Evolutionary conservation across 306 rosid genomes (phyloP), one percentile per base, ranked within the genome.

Genomic region (Amphicarpaea edgeworthii): DNA sequence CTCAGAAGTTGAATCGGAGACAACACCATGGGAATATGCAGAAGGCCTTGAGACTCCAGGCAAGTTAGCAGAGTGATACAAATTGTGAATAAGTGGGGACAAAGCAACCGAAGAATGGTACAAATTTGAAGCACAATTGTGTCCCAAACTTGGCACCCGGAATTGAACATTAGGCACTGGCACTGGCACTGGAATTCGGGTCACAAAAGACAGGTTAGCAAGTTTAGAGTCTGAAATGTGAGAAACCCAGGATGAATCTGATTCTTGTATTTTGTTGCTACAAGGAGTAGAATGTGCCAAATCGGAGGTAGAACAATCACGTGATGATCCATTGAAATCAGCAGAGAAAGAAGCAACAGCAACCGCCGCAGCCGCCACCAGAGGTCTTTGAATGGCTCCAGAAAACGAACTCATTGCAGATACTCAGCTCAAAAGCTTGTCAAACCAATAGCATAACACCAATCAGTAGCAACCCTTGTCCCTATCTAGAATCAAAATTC

Each of bases 371-470:
- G 97, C 97, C 10, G 99, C 99, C 15, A 86, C 85, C 16, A 95
- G 86, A 45, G 99, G 99, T 5, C 99, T 80, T 79, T 90, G 99
- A 83, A 95, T 78, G 59, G 79, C 70, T 72, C 99, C 97, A 8
- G 96, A 85, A 75, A 90, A 83, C 58, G 90, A 89, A 88, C 86
- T 83, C 99, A 95, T 92, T 16, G 78, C 49, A 78, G 26, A 78
- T 73, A 82, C 21, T 34, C 51, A 72, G 70, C 32, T 7, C 65
- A 72, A 55, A 10, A 73, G 72, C 77, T 70, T 74, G 79, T 72
- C 86, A 83, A 63, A 41, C 55, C 71, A 68, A 78, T n/a, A 3
- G 37, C 37, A 30, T 4, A 30, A 30, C 37, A 30, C 37, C 74
- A 68, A 78, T n/a, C 1, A 53, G 19, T 8, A 71, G 16, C 37